phyloP scores from a whole-genome alignment of 2,329 filamentous ascomycete genomes.

The Clarireedia homoeocarpa region DNA sequence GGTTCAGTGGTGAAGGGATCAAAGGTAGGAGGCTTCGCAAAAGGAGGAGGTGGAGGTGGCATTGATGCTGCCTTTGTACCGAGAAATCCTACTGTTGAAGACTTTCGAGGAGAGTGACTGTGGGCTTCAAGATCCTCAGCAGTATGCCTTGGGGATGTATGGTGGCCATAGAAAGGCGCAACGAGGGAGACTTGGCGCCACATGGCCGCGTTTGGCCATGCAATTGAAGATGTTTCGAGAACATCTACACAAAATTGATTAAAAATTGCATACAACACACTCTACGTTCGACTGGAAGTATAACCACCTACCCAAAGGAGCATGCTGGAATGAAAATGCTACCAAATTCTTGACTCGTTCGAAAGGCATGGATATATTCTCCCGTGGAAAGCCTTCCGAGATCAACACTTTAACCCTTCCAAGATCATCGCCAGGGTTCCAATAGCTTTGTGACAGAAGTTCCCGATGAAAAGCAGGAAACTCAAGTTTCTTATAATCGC shows the following conservation, averaged over 20 bases:
- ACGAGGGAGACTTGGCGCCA: conserved; percentile 46
- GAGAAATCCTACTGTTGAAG: conserved; percentile 18
- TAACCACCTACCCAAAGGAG: conserved; percentile 55
- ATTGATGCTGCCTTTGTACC: neutral
- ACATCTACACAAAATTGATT: conserved; percentile 43
- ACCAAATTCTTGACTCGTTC: conserved; percentile 66
- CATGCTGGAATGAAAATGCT: conserved; percentile 79
- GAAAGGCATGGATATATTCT: conserved; percentile 43
- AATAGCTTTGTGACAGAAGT: conserved; percentile 60
- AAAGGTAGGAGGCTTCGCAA: conserved; percentile 26
- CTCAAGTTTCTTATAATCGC: conserved; percentile 51
- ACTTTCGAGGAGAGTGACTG: conserved; percentile 49
- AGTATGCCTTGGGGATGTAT: conserved; percentile 31
- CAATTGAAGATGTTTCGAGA: conserved; percentile 64
- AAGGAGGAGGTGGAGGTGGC: conserved; percentile 15
- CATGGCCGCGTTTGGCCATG: conserved; percentile 71
- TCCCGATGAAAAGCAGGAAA: conserved; percentile 69
- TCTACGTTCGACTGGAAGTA: neutral
- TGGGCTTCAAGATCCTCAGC: conserved; percentile 46
- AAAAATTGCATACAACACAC: conserved; percentile 1
- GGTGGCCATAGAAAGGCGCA: conserved; percentile 23
- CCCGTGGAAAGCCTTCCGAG: conserved; percentile 60
- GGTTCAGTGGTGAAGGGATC: conserved; percentile 35
- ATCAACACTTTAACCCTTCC: conserved; percentile 72
- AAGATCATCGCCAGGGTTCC: conserved; percentile 62